Conservation (phyloP, 169 alveolate species). For the Babesia bigemina region DNA sequence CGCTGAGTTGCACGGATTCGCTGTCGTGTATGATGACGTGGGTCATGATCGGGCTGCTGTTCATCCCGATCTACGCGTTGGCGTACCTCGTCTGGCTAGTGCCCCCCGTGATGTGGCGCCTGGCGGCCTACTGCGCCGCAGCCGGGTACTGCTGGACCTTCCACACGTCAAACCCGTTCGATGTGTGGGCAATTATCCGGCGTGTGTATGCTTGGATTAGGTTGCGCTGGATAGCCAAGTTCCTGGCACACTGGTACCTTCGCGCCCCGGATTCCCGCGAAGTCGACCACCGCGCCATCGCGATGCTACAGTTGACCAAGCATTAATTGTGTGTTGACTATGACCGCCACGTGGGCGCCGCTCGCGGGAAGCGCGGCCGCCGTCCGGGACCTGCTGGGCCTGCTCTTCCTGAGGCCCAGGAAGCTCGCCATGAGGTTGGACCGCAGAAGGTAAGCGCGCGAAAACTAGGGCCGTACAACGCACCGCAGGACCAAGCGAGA, state of each 20-base stretch:
- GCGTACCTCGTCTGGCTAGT: conserved; percentile 12
- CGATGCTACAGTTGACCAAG: conserved; percentile 28
- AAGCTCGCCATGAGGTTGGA: conserved; percentile 56
- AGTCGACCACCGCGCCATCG: conserved; percentile 56
- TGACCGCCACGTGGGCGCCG: conserved; percentile 1
- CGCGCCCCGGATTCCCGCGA: conserved; percentile 62
- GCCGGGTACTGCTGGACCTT: conserved; percentile 7
- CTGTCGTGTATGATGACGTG: conserved; percentile 35
- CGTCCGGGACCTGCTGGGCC: conserved; percentile 12
- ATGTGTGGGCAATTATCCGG: neutral
- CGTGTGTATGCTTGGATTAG: neutral
- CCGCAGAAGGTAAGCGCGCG: conserved; percentile 52
- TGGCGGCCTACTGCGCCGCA: conserved; percentile 7
- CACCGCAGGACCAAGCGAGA: conserved; percentile 56
- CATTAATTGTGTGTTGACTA: neutral
- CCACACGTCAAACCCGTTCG: neutral
- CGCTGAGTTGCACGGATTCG: conserved; percentile 38
- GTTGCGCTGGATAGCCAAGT: neutral
- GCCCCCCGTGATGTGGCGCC: conserved; percentile 30
- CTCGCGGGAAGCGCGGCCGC: neutral
- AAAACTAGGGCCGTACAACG: neutral
- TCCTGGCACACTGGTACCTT: conserved; percentile 40
- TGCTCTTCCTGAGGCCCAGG: conserved; percentile 51
- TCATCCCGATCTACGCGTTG: conserved; percentile 26
- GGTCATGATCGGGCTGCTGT: conserved; percentile 4